phyloP scores from a whole-genome alignment of 1,284 basidiomycete genomes.

The Trametes hirsuta region DNA sequence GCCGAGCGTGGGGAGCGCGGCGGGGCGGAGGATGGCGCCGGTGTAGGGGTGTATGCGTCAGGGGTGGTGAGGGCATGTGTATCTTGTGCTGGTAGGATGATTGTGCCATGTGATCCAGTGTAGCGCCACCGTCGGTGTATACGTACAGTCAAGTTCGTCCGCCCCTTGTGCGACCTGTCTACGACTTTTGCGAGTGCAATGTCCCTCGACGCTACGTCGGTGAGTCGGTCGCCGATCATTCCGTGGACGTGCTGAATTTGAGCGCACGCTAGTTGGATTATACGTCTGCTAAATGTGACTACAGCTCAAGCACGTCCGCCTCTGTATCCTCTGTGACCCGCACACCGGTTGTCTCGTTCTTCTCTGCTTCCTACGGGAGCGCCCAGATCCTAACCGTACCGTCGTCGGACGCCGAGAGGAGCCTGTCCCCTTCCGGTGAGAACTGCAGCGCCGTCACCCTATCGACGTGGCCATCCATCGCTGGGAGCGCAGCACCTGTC shows the following conservation, averaged over 20 bases:
- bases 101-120: not conserved
- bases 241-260: no score
- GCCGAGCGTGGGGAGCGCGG: not conserved
- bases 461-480: constrained; percentile 21
- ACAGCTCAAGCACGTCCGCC: no score
- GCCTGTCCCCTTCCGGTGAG: constrained; percentile 34
- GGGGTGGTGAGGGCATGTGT: not conserved
- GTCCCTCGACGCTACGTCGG: no score
- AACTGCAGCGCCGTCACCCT: constrained; percentile 35
- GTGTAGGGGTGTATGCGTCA: not conserved
- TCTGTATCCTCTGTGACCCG: no score
- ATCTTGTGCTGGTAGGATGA: not conserved
- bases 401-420: constrained; percentile 41
- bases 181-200: no score
- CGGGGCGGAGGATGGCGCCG: not conserved
- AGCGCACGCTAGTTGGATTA: no score
- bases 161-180: no score
- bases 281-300: no score
- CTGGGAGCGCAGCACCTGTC: constrained; percentile 2
- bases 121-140: no score
- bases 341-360: no score
- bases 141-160: no score
- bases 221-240: no score
- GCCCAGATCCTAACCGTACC: constrained; percentile 21
- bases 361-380: not conserved